Conservation (phyloP, 495 filamentous ascomycete species). For the Penicillium roqueforti region DNA sequence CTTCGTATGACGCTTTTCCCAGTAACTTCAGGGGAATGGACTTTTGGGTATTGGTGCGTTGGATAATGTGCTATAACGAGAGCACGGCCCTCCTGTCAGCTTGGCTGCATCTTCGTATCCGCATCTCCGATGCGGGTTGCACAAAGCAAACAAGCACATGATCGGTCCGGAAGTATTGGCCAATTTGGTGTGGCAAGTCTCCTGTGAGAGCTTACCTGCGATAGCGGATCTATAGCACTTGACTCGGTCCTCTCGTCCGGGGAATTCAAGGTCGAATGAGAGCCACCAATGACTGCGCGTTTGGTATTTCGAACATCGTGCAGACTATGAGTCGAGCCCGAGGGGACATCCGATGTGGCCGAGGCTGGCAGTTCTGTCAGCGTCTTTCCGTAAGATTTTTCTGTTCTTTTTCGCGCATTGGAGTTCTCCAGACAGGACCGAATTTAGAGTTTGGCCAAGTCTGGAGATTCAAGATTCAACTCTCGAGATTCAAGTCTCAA, state of each 20-base stretch:
- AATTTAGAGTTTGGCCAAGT: no score
- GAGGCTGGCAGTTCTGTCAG: constrained; percentile 25
- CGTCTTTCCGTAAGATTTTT: background rate
- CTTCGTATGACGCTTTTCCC: constrained; percentile 49
- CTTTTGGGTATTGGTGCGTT: constrained; percentile 74
- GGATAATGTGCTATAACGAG: constrained; percentile 63
- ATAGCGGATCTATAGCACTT: constrained; percentile 54
- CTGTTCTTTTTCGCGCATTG: background rate
- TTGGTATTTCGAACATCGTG: constrained; percentile 31
- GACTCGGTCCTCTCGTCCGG: constrained; percentile 33
- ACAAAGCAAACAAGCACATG: constrained; percentile 2
- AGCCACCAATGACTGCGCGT: constrained; percentile 18
- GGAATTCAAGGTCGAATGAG: constrained; percentile 27
- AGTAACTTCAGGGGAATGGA: constrained; percentile 64
- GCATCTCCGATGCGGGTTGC: constrained; percentile 12
- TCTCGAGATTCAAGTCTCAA: background rate
- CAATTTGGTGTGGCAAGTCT: background rate
- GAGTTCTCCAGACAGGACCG: constrained; percentile 2
- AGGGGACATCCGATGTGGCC: constrained; percentile 32
- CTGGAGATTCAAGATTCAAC: background rate
- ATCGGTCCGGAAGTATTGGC: background rate
- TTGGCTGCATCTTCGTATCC: constrained; percentile 11
- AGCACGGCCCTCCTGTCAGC: constrained; percentile 11
- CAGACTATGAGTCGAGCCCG: constrained; percentile 33
- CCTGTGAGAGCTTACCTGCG: constrained; percentile 40